Evolutionary conservation across 2,329 filamentous ascomycete species (phyloP).

Genomic region (Tolypocladium paradoxum): DNA sequence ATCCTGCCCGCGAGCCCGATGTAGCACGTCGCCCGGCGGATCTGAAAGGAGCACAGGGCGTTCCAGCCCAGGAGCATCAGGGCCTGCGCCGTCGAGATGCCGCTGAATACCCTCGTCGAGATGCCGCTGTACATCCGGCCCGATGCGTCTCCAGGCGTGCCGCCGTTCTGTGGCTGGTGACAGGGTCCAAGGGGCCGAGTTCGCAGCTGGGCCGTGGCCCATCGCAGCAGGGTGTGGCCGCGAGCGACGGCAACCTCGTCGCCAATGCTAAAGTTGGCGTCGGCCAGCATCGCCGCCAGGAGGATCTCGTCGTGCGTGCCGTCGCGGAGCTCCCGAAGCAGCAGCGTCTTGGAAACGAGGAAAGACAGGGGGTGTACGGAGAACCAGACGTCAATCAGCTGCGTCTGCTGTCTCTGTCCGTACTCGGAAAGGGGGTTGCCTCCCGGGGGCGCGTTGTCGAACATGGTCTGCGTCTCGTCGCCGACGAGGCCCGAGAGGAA

Average conservation of each 20-base stretch:
- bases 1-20: constrained; percentile 21
- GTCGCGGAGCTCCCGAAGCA: constrained; percentile 25
- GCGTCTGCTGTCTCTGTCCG: constrained; percentile 19
- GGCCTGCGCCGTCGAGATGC: constrained; percentile 21
- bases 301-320: constrained; percentile 27
- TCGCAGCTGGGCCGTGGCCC: constrained; percentile 22
- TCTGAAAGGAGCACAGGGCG: constrained; percentile 18
- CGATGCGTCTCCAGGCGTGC: constrained; percentile 2
- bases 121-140: constrained; percentile 13
- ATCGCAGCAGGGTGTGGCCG: constrained; percentile 21
- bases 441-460: constrained; percentile 12
- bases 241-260: constrained; percentile 15
- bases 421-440: constrained; percentile 18
- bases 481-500: constrained; percentile 15
- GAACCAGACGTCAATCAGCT: constrained; percentile 31
- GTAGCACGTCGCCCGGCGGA: constrained; percentile 23
- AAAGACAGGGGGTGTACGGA: constrained; percentile 27
- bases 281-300: constrained; percentile 26
- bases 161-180: constrained; percentile 10
- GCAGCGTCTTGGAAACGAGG: constrained; percentile 28
- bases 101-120: constrained; percentile 20
- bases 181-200: constrained; percentile 12
- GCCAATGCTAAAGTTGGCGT: constrained; percentile 23
- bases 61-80: constrained; percentile 26
- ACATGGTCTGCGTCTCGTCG: constrained; percentile 20